Evolutionary conservation across 306 rosid genomes (phyloP), one percentile per base, ranked within the genome.

Genomic region (Psophocarpus tetragonolobus): DNA sequence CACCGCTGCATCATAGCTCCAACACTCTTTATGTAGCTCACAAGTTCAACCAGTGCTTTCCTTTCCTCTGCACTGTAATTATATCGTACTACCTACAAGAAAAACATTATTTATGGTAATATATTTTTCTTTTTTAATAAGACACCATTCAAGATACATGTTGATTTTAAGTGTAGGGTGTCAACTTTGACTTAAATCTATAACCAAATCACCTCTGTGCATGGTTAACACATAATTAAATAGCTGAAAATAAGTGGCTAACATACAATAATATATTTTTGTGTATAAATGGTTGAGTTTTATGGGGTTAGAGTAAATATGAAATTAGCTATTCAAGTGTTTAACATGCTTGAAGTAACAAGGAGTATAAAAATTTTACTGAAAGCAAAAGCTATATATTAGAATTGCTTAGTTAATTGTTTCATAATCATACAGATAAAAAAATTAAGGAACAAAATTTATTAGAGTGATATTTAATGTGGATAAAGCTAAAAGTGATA

Each of bases 1-100:
- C 91, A 89, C 53, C 87, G 90, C 76, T 95, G 98, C 98, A 95
- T 88, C 97, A 95, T 87, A 48, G 98, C 92, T 79, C 97, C 98
- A 71, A 92, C 83, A 81, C 97, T 95, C 91, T 95, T 95, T 84
- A 95, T 92, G 89, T 87, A 91, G 90, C 98, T 86, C 83, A 91
- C 96, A 77, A 95, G 91, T 84, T 95, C 98, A 51, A 95, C 93
- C 76, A 95, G 85, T 9, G 89, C 92, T 87, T 86, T 95, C 84
- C 98, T 89, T 85, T 95, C 98, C 45, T 95, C 98, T 13, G 87
- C 82, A 85, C 80, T 91, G 82, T 95, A 95, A 61, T 95, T 95
- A 89, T 91, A 91, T 10, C 98, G 90, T 77, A 95, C 98, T 21
- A 95, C 98, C 98, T 95, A 76, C 64, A 74, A 74, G 78, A 70